Evolutionary conservation across 805 yeast genomes (phyloP).

Genomic region (Pichia gijzeniarum): DNA sequence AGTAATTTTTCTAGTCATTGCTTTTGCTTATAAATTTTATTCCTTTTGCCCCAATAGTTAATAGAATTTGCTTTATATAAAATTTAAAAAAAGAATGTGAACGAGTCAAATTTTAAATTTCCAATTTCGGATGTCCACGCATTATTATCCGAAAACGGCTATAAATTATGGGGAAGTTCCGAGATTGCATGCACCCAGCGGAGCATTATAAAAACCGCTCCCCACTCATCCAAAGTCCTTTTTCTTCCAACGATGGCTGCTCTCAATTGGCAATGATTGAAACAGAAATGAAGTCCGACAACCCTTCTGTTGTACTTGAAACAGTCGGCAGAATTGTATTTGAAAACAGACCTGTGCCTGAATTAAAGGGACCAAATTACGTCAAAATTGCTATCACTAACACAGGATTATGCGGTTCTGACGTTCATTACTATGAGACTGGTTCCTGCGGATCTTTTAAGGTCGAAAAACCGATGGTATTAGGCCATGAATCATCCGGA

Average conservation of each 20-base stretch:
- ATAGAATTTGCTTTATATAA: no score
- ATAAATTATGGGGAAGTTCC: no score
- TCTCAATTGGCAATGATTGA: no score
- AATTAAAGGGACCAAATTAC: slow-evolving; percentile 52
- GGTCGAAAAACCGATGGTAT: slow-evolving; percentile 71
- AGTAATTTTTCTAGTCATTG: slow-evolving; percentile 15
- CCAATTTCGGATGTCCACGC: no score
- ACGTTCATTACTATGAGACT: slow-evolving; percentile 73
- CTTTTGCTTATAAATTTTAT: not conserved
- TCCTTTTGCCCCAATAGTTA: not conserved
- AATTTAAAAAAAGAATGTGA: no score
- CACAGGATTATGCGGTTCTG: slow-evolving; percentile 87
- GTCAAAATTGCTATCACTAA: slow-evolving; percentile 72
- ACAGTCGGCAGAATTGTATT: slow-evolving; percentile 55
- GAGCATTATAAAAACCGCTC: no score
- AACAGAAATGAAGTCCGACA: slow-evolving; percentile 15
- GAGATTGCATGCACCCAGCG: no score
- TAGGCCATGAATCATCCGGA: slow-evolving; percentile 88
- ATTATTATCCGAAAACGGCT: no score
- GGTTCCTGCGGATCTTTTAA: slow-evolving; percentile 76
- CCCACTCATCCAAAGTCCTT: no score
- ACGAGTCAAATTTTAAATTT: no score
- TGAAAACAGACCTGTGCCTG: slow-evolving; percentile 66
- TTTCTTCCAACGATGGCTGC: no score
- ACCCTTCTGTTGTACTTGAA: slow-evolving; percentile 56